Base-by-base conservation (phyloP, 1,284 basidiomycete species). In the Puccinia sorghi region DNA sequence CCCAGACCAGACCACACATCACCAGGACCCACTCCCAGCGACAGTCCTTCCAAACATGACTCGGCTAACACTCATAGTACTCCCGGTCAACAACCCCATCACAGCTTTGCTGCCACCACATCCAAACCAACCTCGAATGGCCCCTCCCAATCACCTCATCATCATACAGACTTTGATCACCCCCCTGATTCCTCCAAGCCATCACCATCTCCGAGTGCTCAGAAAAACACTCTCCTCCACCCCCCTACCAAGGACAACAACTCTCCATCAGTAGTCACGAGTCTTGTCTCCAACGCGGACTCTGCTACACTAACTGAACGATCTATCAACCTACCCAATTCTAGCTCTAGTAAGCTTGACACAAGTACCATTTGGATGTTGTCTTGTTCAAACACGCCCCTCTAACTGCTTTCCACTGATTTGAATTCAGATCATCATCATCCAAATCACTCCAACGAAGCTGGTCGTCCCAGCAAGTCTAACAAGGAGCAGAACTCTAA, bases 321-420 rank as follows among this genome's bases (percentile, higher is more conserved):
- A 52, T 70, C 67, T 32, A 12, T 20, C n/a, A 70, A 70, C 67
- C 15, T 70, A 17, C 67, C 67, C 67, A 17, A 66, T n/a, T 66
- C 63, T 25, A 66, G 9, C n/a, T 5, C n/a, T 17, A 41, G 41
- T 66, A 41, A 43, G 39, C 20, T 6, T 46, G 27, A 43, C 22
- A 27, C 32, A 39, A 15, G 20, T 15, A 5, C 32, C 27, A 9
- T 27, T 39, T 43, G 3, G n/a, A 39, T n/a, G 2, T 13, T 13
- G 1, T 27, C 7, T 61, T 27, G 22, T 27, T 39, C 57, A 13
- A 20, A n/a, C 39, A 32, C 32, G 32, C 32, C 32, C 32, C 32
- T 13, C 37, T 66, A 22, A 48, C 41, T 25, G 39, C 20, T 27
- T 22, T 39, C 22, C 32, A 63, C 32, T 39, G 12, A 37, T 63